Evolutionary conservation across 768 basidiomycete genomes (phyloP).

Genomic region (Boletus sp.): DNA sequence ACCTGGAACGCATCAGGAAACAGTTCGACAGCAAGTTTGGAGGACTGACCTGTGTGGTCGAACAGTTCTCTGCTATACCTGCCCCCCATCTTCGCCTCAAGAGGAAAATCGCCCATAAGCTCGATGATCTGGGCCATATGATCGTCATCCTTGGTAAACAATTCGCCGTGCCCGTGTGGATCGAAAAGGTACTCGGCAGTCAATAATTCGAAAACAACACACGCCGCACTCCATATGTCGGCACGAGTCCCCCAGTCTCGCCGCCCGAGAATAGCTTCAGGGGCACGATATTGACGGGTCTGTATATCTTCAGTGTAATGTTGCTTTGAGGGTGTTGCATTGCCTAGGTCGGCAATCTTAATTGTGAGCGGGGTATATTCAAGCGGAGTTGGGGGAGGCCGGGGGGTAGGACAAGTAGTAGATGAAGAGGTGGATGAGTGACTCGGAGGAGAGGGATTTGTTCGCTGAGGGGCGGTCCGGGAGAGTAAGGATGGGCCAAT

Average conservation of each 20-base stretch:
- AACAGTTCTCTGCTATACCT: conserved; percentile 85
- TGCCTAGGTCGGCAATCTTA: conserved; percentile 94
- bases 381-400: conserved; percentile 22
- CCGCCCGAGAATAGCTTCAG: conserved; percentile 90
- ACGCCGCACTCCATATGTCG: conserved; percentile 91
- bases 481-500: conserved; percentile 55
- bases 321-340: conserved; percentile 86
- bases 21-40: neutral
- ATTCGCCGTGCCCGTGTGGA: conserved; percentile 74
- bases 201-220: conserved; percentile 86
- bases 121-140: conserved; percentile 96
- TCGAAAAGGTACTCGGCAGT: conserved; percentile 94
- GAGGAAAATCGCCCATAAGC: conserved; percentile 75
- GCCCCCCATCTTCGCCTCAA: conserved; percentile 78
- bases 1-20: conserved; percentile 39
- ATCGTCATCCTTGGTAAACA: conserved; percentile 92
- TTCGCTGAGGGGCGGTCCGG: conserved; percentile 53
- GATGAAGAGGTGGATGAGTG: conserved; percentile 18
- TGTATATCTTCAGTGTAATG: conserved; percentile 96
- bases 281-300: conserved; percentile 92
- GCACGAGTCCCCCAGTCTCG: conserved; percentile 83
- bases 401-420: conserved; percentile 21
- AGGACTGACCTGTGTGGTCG: conserved; percentile 58
- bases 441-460: conserved; percentile 20
- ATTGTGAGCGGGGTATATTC: conserved; percentile 58